Percentiles rank a stretch among this genome's conserved stretches.
Conservation (phyloP, 2,329 filamentous ascomycete genomes). For the Alternaria sp. region DNA sequence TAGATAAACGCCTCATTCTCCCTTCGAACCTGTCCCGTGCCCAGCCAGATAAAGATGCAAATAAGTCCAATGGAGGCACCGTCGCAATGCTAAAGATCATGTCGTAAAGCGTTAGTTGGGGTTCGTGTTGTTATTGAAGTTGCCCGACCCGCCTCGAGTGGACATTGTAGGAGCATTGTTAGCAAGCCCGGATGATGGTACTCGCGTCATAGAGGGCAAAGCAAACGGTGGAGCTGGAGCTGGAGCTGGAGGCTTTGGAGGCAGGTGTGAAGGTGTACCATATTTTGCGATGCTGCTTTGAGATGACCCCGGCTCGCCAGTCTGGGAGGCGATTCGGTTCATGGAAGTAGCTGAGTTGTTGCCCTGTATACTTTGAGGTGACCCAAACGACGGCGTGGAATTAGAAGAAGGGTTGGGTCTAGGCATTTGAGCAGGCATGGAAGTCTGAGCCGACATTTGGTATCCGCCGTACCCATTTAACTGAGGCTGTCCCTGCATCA, state of each 20-base stretch:
- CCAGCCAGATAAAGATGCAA: constrained; percentile 21
- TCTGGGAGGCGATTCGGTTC: constrained; percentile 37
- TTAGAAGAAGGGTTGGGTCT: constrained; percentile 39
- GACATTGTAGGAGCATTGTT: constrained; percentile 20
- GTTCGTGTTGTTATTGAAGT: constrained; percentile 16
- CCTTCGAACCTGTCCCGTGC: constrained; percentile 5
- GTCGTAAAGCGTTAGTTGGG: constrained; percentile 32
- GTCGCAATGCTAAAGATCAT: constrained; percentile 38
- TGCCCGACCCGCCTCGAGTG: constrained; percentile 17
- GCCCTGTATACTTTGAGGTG: constrained; percentile 37
- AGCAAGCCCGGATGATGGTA: constrained; percentile 24
- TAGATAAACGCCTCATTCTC: constrained; percentile 11
- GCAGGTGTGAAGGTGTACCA: constrained; percentile 62
- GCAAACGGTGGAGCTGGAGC: constrained; percentile 40
- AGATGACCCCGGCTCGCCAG: constrained; percentile 27
- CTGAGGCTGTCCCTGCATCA: constrained; percentile 41
- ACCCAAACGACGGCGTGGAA: constrained; percentile 41
- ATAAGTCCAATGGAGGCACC: constrained; percentile 27
- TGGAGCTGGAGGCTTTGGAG: constrained; percentile 63
- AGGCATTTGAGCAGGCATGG: constrained; percentile 37
- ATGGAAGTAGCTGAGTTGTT: constrained; percentile 29
- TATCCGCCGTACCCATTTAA: constrained; percentile 43
- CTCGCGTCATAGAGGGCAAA: constrained; percentile 28
- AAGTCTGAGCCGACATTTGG: constrained; percentile 32
- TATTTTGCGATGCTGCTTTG: constrained; percentile 64